phyloP scores from a whole-genome alignment of 139 green algal species.

The Micromonas commoda region DNA sequence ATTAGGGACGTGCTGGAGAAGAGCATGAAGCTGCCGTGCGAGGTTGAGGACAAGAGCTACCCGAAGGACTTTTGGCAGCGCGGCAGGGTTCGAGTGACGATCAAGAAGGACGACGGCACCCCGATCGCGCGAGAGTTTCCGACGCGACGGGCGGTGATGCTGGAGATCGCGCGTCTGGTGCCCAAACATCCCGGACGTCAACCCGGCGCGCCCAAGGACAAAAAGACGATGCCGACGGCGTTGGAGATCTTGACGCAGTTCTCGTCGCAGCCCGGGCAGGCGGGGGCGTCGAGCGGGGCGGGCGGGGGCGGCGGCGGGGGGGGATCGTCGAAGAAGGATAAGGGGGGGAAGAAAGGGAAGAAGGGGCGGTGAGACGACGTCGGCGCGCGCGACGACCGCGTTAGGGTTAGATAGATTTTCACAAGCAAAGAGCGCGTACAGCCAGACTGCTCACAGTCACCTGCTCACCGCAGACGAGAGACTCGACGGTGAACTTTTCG shows the following conservation, averaged over 20 bases:
- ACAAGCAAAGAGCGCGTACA: no score
- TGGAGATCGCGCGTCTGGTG: not conserved
- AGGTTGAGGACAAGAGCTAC: constrained; percentile 55
- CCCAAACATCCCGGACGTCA: not conserved
- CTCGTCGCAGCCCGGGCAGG: not conserved
- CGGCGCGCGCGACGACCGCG: no score
- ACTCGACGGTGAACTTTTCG: no score
- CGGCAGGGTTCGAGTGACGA: constrained; percentile 50
- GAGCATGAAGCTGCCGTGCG: constrained; percentile 39
- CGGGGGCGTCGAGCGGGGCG: not conserved
- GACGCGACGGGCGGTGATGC: constrained; percentile 20
- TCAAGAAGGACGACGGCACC: constrained; percentile 47
- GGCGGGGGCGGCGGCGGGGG: not conserved
- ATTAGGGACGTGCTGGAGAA: constrained; percentile 46
- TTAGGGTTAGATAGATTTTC: no score
- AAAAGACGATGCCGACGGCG: not conserved
- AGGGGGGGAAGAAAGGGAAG: constrained; percentile 13
- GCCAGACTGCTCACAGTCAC: no score
- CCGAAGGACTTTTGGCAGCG: constrained; percentile 48
- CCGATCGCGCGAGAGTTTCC: constrained; percentile 46
- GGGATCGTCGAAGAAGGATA: not conserved
- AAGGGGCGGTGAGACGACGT: not conserved
- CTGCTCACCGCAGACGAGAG: no score
- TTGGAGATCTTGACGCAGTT: not conserved
- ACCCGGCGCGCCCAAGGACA: not conserved